Evolutionary conservation across 2,329 filamentous ascomycete species (phyloP).

Genomic region (Tolypocladium inflatum): DNA sequence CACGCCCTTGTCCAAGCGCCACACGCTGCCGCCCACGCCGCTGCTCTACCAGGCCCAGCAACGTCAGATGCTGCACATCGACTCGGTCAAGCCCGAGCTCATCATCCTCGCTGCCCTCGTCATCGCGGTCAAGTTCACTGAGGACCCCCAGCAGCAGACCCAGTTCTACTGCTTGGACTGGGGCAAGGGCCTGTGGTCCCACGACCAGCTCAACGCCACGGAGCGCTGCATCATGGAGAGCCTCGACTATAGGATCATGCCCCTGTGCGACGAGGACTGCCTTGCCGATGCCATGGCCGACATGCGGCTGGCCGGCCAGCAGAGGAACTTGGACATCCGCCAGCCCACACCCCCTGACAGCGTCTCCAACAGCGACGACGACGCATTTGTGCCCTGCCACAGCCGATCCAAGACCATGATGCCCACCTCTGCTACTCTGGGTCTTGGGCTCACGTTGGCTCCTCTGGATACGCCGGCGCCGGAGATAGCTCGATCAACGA

Average conservation of each 20-base stretch:
- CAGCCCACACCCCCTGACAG: conserved; percentile 20
- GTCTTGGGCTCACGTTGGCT: conserved; percentile 15
- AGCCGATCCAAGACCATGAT: conserved; percentile 25
- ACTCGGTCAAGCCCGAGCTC: conserved; percentile 51
- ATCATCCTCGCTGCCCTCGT: conserved; percentile 54
- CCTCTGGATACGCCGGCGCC: conserved; percentile 14
- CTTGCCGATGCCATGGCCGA: conserved; percentile 51
- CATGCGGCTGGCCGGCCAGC: conserved; percentile 48
- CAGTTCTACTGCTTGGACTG: conserved; percentile 43
- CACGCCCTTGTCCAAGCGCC: conserved; percentile 27
- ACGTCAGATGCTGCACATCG: conserved; percentile 51
- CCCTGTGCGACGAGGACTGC: conserved; percentile 45
- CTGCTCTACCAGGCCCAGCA: conserved; percentile 21
- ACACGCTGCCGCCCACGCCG: conserved; percentile 36
- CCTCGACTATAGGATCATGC: conserved; percentile 53
- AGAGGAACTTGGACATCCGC: conserved; percentile 15
- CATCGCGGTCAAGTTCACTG: conserved; percentile 56
- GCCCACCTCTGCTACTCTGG: conserved; percentile 11
- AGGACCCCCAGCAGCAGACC: conserved; percentile 47
- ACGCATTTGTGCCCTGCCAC: conserved; percentile 19
- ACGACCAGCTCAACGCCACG: conserved; percentile 53
- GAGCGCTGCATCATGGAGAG: conserved; percentile 56
- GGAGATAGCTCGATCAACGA: conserved; percentile 7
- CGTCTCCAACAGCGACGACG: conserved; percentile 15
- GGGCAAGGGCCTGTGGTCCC: conserved; percentile 48